Conservation (phyloP, 768 basidiomycete species). For the Hericium rajendrae region DNA sequence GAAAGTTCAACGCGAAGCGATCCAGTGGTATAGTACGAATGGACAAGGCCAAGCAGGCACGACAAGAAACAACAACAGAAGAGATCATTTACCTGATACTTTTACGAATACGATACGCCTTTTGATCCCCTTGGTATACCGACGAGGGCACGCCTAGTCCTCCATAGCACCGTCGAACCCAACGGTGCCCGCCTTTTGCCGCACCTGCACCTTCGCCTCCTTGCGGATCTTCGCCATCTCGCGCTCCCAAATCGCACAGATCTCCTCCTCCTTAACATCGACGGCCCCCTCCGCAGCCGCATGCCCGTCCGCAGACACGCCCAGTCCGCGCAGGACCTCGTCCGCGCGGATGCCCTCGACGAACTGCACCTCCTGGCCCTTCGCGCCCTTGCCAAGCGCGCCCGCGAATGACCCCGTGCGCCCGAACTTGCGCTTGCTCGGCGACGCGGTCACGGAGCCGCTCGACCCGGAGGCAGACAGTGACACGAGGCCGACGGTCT, state of each 20-base stretch:
- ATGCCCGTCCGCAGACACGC: conserved; percentile 26
- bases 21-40: neutral
- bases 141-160: conserved; percentile 21
- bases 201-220: conserved; percentile 29
- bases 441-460: conserved; percentile 20
- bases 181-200: conserved; percentile 8
- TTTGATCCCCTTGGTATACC: too few relatives aligned
- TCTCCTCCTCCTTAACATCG: conserved; percentile 41
- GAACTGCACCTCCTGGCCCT: conserved; percentile 39
- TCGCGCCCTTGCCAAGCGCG: conserved; percentile 19
- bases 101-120: neutral
- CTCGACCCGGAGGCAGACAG: conserved; percentile 26
- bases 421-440: conserved; percentile 40
- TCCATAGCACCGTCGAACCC: conserved; percentile 37
- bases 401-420: conserved; percentile 51
- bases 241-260: conserved; percentile 42
- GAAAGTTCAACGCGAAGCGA: conserved; percentile 4
- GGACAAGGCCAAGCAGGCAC: neutral
- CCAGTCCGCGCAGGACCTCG: conserved; percentile 64
- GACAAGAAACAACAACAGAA: neutral
- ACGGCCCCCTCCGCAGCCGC: conserved; percentile 19
- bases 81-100: conserved; percentile 1
- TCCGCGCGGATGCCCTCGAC: conserved; percentile 55
- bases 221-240: conserved; percentile 36
- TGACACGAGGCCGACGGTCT: conserved; percentile 59